These are phyloP conservation scores for Candida dajiaensis DNA, from an alignment of 805 yeast genomes.

Conservation along the genomic window DNA sequence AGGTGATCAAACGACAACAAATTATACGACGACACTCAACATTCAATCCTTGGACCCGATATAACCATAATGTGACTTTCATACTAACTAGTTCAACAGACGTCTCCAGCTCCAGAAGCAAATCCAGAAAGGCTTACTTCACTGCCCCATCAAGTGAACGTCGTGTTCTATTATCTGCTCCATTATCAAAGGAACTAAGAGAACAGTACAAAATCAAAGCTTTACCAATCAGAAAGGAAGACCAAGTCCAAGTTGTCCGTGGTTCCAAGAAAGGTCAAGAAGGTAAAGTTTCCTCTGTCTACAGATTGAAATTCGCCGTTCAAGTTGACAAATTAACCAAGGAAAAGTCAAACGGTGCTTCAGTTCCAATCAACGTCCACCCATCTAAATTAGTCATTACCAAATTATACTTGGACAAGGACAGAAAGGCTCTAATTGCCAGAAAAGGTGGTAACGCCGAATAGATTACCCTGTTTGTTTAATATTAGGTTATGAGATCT, in stretches of 20 bases:
- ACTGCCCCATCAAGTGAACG: slow-evolving; percentile 94
- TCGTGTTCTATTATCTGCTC: slow-evolving; percentile 94
- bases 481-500: slow-evolving; percentile 10
- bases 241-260: slow-evolving; percentile 92
- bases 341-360: slow-evolving; percentile 97
- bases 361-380: slow-evolving; percentile 95
- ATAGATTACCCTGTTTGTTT: slow-evolving; percentile 39
- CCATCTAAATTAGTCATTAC: slow-evolving; percentile 99
- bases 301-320: slow-evolving; percentile 96
- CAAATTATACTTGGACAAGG: slow-evolving; percentile 96
- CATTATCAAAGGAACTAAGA: slow-evolving; percentile 97
- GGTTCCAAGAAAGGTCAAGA: slow-evolving; percentile 99
- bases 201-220: slow-evolving; percentile 94
- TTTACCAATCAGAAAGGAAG: slow-evolving; percentile 96
- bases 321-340: slow-evolving; percentile 96
- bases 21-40: too few relatives aligned
- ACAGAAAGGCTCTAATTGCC: slow-evolving; percentile 95
- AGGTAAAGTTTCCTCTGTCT: slow-evolving; percentile 95
- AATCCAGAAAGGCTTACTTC: slow-evolving; percentile 99
- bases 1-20: too few relatives aligned
- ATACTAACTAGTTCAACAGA: slow-evolving; percentile 44
- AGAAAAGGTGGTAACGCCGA: slow-evolving; percentile 98
- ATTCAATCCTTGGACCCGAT: neutral
- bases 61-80: neutral
- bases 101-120: slow-evolving; percentile 99